Conservation (phyloP, 106 monocot species). For the Dendrobium nobile region DNA sequence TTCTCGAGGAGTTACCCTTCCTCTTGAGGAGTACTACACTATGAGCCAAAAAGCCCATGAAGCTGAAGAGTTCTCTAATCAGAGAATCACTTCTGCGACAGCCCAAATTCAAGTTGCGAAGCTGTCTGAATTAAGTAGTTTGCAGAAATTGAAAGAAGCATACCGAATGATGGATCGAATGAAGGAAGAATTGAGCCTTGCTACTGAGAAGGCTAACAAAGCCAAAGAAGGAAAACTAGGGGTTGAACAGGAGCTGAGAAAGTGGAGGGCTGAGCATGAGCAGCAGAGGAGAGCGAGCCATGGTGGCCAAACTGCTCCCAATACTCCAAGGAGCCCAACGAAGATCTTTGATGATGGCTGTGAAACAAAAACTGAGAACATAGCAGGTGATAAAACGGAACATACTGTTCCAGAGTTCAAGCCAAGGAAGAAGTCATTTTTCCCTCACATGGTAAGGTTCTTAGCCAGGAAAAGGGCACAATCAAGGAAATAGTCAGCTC, state of each 20-base stretch:
- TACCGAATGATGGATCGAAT: slow-evolving; percentile 10
- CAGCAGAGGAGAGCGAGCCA: slow-evolving; percentile 16
- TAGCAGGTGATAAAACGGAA: not conserved
- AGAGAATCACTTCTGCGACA: slow-evolving; percentile 12
- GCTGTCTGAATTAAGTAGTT: slow-evolving; percentile 15
- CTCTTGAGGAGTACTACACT: slow-evolving; percentile 21
- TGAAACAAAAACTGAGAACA: not conserved
- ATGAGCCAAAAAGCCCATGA: slow-evolving; percentile 24
- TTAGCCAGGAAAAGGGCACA: not conserved
- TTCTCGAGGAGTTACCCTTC: slow-evolving; percentile 13
- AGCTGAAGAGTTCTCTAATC: slow-evolving; percentile 19
- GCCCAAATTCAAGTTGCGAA: slow-evolving; percentile 18
- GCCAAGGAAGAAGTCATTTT: slow-evolving; percentile 8
- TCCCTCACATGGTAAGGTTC: slow-evolving; percentile 5
- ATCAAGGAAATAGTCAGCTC: not conserved
- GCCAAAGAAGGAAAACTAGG: slow-evolving; percentile 25
- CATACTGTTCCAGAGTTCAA: not conserved
- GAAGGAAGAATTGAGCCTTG: slow-evolving; percentile 17
- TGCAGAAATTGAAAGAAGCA: slow-evolving; percentile 15
- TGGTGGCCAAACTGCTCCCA: slow-evolving; percentile 1
- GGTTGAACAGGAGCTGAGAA: slow-evolving; percentile 18
- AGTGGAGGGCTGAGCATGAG: slow-evolving; percentile 24
- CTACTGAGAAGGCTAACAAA: slow-evolving; percentile 9
- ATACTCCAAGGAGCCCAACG: slow-evolving; percentile 8
- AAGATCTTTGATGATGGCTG: not conserved